These are phyloP conservation scores for Penicillium oxalicum DNA, from an alignment of 2,329 filamentous ascomycete species.

Conservation along the genomic window DNA sequence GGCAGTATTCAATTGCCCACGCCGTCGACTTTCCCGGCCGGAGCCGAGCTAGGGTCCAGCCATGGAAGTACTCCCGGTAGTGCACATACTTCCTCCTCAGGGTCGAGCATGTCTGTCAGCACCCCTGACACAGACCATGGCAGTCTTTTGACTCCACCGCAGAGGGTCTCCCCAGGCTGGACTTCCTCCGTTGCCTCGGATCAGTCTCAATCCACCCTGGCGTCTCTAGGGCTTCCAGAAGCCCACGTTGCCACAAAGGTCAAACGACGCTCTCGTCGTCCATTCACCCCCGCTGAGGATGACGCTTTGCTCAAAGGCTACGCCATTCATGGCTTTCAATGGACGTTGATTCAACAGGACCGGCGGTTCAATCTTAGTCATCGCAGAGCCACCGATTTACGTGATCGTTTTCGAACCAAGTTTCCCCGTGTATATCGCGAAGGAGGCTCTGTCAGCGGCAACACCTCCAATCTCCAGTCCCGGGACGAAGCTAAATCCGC, in stretches of 20 bases:
- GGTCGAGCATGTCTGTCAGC: conserved; percentile 16
- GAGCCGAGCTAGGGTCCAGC: conserved; percentile 11
- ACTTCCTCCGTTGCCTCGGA: conserved; percentile 26
- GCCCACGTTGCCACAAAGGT: conserved; percentile 44
- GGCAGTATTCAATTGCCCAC: conserved; percentile 25
- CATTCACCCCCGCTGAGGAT: conserved; percentile 54
- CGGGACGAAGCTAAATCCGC: conserved; percentile 5
- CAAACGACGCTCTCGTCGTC: conserved; percentile 49
- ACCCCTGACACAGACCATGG: conserved; percentile 12
- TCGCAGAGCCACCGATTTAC: conserved; percentile 53
- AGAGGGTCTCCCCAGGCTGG: conserved; percentile 18
- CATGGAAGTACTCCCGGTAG: conserved; percentile 10
- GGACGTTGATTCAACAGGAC: conserved; percentile 56
- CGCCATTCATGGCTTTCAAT: conserved; percentile 53
- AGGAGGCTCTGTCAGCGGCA: conserved; percentile 37
- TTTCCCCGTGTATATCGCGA: conserved; percentile 53
- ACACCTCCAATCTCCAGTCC: conserved; percentile 16
- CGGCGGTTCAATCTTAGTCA: conserved; percentile 45
- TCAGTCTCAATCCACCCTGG: conserved; percentile 29
- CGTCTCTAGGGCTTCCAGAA: conserved; percentile 44
- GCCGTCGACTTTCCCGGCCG: conserved; percentile 15
- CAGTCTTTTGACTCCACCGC: conserved; percentile 9
- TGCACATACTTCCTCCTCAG: conserved; percentile 13
- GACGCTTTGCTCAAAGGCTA: conserved; percentile 54
- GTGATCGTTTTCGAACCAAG: conserved; percentile 56